Evolutionary conservation across 345 rosid species (phyloP).

Genomic region (Mallotus nudiflorus): DNA sequence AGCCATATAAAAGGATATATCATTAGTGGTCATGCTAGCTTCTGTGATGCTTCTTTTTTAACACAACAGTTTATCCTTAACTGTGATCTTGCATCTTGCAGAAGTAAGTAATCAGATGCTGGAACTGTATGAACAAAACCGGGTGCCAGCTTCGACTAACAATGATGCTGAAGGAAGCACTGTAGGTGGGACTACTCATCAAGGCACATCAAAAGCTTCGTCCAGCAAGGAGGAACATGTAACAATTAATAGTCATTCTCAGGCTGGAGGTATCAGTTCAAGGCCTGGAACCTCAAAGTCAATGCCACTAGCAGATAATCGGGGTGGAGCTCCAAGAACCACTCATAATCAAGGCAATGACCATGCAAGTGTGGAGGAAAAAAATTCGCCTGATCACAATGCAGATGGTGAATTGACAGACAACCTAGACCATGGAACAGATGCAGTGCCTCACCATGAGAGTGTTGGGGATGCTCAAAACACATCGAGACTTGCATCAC

Average conservation of each 20-base stretch:
- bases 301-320: conserved; percentile 17
- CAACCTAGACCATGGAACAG: conserved; percentile 6
- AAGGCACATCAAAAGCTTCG: conserved; percentile 15
- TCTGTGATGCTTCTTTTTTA: not conserved
- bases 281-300: conserved; percentile 18
- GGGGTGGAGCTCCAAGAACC: conserved; percentile 11
- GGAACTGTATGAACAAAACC: conserved; percentile 33
- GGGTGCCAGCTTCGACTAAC: conserved; percentile 16
- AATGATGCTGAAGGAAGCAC: conserved; percentile 31
- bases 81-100: conserved; percentile 13
- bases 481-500: not conserved
- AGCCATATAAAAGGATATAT: not conserved
- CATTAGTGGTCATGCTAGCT: not conserved
- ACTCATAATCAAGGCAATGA: conserved; percentile 16
- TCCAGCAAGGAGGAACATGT: conserved; percentile 25
- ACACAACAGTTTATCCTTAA: not conserved
- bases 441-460: conserved; percentile 5
- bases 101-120: conserved; percentile 38
- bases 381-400: conserved; percentile 18
- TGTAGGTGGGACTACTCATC: conserved; percentile 11
- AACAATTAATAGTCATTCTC: conserved; percentile 11
- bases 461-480: conserved; percentile 12
- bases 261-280: conserved; percentile 11
- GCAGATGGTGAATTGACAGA: conserved; percentile 16
- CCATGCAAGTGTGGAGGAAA: conserved; percentile 12